These are phyloP conservation scores for Leccinum longicurvipes DNA, from an alignment of 768 basidiomycete genomes.

Conservation along the genomic window DNA sequence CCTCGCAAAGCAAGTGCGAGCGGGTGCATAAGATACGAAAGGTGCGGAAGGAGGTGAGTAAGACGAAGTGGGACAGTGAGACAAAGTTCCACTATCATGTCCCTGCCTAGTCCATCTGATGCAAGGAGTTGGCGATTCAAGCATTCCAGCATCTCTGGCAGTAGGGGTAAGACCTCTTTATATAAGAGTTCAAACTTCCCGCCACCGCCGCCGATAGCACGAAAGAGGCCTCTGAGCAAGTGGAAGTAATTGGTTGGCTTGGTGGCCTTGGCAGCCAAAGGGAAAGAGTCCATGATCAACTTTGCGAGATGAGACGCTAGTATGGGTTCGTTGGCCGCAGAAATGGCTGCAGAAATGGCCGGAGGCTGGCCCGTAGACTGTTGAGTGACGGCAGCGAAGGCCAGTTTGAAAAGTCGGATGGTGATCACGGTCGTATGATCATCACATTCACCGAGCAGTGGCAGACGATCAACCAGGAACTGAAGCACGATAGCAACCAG, in stretches of 20 bases:
- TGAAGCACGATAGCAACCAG: slow-evolving; percentile 86
- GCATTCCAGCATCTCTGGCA: slow-evolving; percentile 96
- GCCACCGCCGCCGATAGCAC: slow-evolving; percentile 87
- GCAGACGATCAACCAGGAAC: slow-evolving; percentile 80
- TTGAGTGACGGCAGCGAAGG: slow-evolving; percentile 80
- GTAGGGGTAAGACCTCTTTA: slow-evolving; percentile 91
- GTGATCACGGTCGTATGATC: slow-evolving; percentile 78
- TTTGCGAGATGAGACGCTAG: slow-evolving; percentile 91
- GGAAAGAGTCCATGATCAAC: slow-evolving; percentile 94
- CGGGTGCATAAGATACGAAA: slow-evolving; percentile 95
- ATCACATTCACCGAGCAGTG: slow-evolving; percentile 80
- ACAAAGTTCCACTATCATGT: slow-evolving; percentile 96
- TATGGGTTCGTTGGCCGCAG: slow-evolving; percentile 81
- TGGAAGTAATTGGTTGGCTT: slow-evolving; percentile 93
- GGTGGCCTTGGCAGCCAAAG: slow-evolving; percentile 85
- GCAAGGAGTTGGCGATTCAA: slow-evolving; percentile 86
- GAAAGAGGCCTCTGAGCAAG: slow-evolving; percentile 87
- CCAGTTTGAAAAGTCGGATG: slow-evolving; percentile 92
- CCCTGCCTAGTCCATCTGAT: slow-evolving; percentile 76
- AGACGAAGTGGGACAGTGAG: slow-evolving; percentile 94
- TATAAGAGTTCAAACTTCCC: slow-evolving; percentile 93
- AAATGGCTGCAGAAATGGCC: slow-evolving; percentile 29
- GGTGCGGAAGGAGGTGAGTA: slow-evolving; percentile 92
- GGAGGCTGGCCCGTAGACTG: slow-evolving; percentile 14
- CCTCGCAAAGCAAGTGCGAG: slow-evolving; percentile 88